Evolutionary conservation across 345 rosid species (phyloP).

Genomic region (Populus simonii): DNA sequence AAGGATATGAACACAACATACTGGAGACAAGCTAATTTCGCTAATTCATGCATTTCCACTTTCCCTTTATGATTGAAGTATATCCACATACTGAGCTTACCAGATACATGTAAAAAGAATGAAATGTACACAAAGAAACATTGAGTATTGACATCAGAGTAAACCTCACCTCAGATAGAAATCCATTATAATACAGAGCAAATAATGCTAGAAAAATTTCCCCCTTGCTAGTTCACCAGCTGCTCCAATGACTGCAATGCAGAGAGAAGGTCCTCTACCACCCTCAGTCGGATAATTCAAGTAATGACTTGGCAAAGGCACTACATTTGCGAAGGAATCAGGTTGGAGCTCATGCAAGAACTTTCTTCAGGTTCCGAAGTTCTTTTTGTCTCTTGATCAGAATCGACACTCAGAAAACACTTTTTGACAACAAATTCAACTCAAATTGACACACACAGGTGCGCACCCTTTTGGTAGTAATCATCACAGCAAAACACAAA

Average conservation of each 20-base stretch:
- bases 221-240: conserved; percentile 64
- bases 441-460: neutral
- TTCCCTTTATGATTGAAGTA: neutral
- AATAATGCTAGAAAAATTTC: conserved; percentile 72
- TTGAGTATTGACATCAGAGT: neutral
- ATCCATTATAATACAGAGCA: conserved; percentile 72
- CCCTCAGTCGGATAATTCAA: conserved; percentile 25
- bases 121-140: neutral
- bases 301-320: conserved; percentile 13
- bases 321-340: conserved; percentile 12
- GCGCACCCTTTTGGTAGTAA: neutral
- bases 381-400: conserved; percentile 13
- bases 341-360: conserved; percentile 9
- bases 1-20: neutral
- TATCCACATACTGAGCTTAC: neutral
- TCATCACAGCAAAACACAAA: neutral
- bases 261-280: conserved; percentile 46
- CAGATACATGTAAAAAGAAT: neutral
- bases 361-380: conserved; percentile 21
- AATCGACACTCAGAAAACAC: conserved; percentile 16
- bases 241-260: conserved; percentile 77
- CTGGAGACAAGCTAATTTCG: neutral
- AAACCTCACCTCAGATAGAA: conserved; percentile 62
- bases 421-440: neutral
- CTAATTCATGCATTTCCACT: neutral